These are phyloP conservation scores for Mycena kentingensis DNA, from an alignment of 768 basidiomycete genomes.

Conservation along the genomic window DNA sequence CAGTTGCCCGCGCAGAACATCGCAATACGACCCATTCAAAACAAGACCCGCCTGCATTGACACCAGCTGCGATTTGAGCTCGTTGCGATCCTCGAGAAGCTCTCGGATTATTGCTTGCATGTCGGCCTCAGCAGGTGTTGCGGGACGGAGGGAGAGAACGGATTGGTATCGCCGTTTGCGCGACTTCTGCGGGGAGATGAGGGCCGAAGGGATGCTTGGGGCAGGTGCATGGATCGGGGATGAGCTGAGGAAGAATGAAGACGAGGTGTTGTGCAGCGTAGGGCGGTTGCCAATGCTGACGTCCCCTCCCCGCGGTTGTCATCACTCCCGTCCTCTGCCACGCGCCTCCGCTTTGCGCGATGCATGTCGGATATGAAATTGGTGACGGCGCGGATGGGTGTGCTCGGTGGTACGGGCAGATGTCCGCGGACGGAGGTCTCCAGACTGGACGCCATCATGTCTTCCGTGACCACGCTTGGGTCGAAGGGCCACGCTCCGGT, in stretches of 20 bases:
- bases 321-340: neutral
- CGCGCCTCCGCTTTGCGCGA: neutral
- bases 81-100: neutral
- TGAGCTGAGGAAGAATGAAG: slow-evolving; percentile 8
- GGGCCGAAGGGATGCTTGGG: neutral
- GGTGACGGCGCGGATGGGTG: slow-evolving; percentile 8
- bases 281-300: neutral
- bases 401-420: slow-evolving; percentile 28
- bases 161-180: neutral
- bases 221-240: slow-evolving; percentile 10
- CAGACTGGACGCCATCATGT: slow-evolving; percentile 39
- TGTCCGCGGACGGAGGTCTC: slow-evolving; percentile 27
- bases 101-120: slow-evolving; percentile 2
- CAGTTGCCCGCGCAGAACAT: slow-evolving; percentile 15
- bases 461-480: slow-evolving; percentile 31
- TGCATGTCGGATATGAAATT: neutral
- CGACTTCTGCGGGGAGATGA: neutral
- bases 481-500: slow-evolving; percentile 44
- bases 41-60: slow-evolving; percentile 18
- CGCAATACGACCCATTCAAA: slow-evolving; percentile 19
- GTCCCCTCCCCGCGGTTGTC: neutral
- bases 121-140: slow-evolving; percentile 4
- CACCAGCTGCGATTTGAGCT: slow-evolving; percentile 12
- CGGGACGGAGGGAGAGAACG: neutral
- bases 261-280: neutral